Evolutionary conservation across 179 eudicot species (phyloP).

Genomic region (Gypsophila paniculata): DNA sequence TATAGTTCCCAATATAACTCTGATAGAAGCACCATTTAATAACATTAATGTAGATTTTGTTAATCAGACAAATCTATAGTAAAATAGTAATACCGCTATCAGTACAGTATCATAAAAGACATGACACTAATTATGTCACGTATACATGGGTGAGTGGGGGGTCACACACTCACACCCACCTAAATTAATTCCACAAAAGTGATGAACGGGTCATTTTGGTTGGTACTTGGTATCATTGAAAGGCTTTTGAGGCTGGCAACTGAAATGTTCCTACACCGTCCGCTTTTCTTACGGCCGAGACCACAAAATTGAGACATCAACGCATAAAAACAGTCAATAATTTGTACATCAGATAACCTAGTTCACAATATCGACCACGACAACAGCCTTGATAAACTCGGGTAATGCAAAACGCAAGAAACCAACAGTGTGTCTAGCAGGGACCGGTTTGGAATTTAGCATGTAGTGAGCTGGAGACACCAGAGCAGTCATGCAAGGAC

Average conservation of each 20-base stretch:
- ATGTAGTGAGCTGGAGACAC: constrained; percentile 4
- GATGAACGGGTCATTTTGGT: neutral
- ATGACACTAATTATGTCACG: neutral
- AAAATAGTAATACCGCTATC: neutral
- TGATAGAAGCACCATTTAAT: neutral
- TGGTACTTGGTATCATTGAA: neutral
- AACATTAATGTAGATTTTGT: neutral
- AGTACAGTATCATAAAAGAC: constrained; percentile 5
- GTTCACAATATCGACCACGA: too few species aligned
- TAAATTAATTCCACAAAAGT: neutral
- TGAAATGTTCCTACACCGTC: neutral
- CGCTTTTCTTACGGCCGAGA: neutral
- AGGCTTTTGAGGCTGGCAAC: neutral
- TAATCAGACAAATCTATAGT: neutral
- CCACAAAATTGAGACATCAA: too few species aligned
- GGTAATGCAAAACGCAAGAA: neutral
- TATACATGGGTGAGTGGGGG: neutral
- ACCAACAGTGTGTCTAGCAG: neutral
- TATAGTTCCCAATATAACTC: neutral
- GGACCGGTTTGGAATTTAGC: neutral
- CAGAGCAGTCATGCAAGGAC: neutral
- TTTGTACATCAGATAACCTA: too few species aligned
- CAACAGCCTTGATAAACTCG: neutral
- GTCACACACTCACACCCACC: neutral
- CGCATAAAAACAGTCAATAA: too few species aligned